Base-by-base conservation (phyloP, 176 grass and related monocot genomes). In the Neostapfia colusana region DNA sequence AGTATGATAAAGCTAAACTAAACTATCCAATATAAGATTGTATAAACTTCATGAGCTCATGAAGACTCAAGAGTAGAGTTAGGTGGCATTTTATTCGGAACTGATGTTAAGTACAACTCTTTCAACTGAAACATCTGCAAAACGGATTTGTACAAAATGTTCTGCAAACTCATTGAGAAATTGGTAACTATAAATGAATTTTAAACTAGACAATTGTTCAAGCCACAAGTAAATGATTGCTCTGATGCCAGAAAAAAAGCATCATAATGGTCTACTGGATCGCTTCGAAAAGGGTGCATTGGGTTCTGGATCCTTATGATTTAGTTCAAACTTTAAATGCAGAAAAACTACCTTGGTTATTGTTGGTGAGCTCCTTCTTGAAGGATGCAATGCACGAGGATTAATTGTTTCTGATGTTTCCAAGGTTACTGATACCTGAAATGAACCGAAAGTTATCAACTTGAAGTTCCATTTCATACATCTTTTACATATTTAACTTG, bases 321-420 rank as follows among this genome's bases (percentile, higher is more conserved):
- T 75, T 59, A 58, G n/a, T 48, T 48, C 44, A 31, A 31, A 48
- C 11, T 59, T 60, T 23, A 75, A 62, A 75, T 20, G 41, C 37
- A 82, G 11, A 60, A 78, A 78, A 75, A 34, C 24, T 92, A 99
- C 95, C 91, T 95, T 95, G 55, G 87, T 99, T 64, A 95, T 95
- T 40, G 89, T 90, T n/a, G 95, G 85, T 11, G 89, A 99, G n/a
- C 73, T 58, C 74, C 80, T 95, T 86, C 95, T 92, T 67, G 95
- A 99, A 95, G 91, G 91, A 88, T 99, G 95, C 76, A 99, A 71
- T 65, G 87, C 81, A 58, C 61, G 82, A 60, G 88, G 91, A 73
- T 87, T 90, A 56, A 95, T 92, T 86, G 83, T 88, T 88, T 99
- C 95, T 81, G 95, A 88, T 60, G 83, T 95, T 82, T 99, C 91